phyloP scores from a whole-genome alignment of 169 alveolate species.

The Theileria parva region DNA sequence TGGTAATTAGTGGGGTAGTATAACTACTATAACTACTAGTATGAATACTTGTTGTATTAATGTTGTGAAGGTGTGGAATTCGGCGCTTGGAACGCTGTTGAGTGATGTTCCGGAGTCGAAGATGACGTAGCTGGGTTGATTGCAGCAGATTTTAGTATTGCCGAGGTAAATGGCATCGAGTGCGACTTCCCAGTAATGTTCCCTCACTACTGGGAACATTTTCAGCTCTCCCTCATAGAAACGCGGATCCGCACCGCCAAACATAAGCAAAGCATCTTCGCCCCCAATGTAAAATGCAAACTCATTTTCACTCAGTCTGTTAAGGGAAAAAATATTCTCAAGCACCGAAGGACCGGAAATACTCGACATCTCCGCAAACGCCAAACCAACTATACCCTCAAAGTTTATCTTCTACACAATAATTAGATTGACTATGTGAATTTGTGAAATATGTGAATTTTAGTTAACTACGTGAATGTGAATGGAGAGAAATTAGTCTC shows the following conservation, averaged over 20 bases:
- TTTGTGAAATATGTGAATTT: too few species aligned
- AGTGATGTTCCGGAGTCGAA: constrained; percentile 87
- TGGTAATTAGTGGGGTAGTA: background rate
- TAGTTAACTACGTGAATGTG: too few species aligned
- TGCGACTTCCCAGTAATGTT: constrained; percentile 86
- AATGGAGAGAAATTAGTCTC: too few species aligned
- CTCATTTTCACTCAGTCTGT: constrained; percentile 69
- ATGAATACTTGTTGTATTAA: constrained; percentile 48
- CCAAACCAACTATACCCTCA: constrained; percentile 88
- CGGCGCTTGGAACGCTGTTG: constrained; percentile 81
- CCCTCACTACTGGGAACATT: constrained; percentile 85
- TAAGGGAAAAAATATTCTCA: constrained; percentile 75
- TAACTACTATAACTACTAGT: too few species aligned
- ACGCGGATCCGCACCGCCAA: constrained; percentile 83
- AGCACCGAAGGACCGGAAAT: constrained; percentile 79
- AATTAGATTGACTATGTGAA: too few species aligned
- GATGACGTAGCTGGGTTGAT: constrained; percentile 77
- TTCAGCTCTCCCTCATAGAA: constrained; percentile 77
- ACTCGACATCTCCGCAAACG: constrained; percentile 85
- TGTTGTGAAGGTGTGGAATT: constrained; percentile 57
- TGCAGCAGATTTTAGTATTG: constrained; percentile 81
- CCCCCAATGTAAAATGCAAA: constrained; percentile 83
- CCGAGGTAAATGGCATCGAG: constrained; percentile 83
- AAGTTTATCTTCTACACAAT: constrained; percentile 77
- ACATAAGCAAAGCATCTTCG: constrained; percentile 70